Evolutionary conservation across 331 rosid genomes (phyloP).

Genomic region (Dryas integrifolia): DNA sequence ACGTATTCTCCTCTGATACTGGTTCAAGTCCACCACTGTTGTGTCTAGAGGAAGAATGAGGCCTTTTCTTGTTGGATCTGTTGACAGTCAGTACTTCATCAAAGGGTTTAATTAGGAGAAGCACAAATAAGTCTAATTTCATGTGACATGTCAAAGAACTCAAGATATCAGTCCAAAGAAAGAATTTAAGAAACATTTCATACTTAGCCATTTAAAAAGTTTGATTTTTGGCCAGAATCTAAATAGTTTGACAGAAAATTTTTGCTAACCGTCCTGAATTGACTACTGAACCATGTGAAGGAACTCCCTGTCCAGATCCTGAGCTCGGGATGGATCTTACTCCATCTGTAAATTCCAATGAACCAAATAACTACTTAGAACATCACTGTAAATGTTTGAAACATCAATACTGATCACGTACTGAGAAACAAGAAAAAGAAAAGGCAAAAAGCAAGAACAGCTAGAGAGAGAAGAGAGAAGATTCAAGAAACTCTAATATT

Average conservation of each 20-base stretch:
- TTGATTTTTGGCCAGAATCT: neutral
- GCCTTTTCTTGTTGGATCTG: conserved; percentile 54
- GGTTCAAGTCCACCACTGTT: conserved; percentile 58
- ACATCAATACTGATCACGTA: neutral
- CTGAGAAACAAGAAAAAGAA: too few species aligned
- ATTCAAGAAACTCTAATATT: too few species aligned
- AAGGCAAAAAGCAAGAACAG: too few species aligned
- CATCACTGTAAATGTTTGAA: conserved; percentile 18
- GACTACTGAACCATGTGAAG: conserved; percentile 38
- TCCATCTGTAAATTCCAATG: conserved; percentile 27
- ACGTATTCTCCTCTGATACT: conserved; percentile 49
- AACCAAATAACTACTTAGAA: conserved; percentile 5
- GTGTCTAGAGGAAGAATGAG: conserved; percentile 52
- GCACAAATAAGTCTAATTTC: neutral
- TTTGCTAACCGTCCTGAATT: conserved; percentile 50
- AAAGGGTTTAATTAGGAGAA: conserved; percentile 6
- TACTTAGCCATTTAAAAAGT: neutral
- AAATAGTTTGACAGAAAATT: neutral
- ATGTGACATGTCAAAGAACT: conserved; percentile 8
- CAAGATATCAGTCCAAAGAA: neutral
- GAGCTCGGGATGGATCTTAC: conserved; percentile 46
- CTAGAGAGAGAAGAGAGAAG: too few species aligned
- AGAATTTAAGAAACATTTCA: neutral
- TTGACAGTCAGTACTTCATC: conserved; percentile 25
- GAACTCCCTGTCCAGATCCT: conserved; percentile 52